Evolutionary conservation across 2,329 filamentous ascomycete genomes (phyloP).

Genomic region (Fusarium liriodendri): DNA sequence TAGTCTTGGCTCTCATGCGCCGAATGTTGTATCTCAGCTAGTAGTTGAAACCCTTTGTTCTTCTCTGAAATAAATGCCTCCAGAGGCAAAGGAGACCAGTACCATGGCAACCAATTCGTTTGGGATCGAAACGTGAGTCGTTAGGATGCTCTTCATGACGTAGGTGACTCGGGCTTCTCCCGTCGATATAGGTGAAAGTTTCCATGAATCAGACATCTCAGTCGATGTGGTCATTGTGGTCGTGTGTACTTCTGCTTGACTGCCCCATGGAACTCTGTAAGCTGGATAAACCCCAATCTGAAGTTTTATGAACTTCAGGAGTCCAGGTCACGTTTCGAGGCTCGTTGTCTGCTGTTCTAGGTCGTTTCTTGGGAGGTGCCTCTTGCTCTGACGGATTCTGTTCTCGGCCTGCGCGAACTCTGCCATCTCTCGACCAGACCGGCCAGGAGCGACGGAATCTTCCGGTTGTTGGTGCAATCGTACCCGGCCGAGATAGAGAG

Average conservation of each 20-base stretch:
- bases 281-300: conserved; percentile 18
- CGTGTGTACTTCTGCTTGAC: conserved; percentile 17
- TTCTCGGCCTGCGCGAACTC: conserved; percentile 1
- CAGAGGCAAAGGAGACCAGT: neutral
- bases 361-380: neutral
- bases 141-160: neutral
- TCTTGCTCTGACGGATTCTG: conserved; percentile 7
- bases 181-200: neutral
- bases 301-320: conserved; percentile 8
- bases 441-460: conserved; percentile 36
- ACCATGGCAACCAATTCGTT: neutral
- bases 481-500: conserved; percentile 1
- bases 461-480: conserved; percentile 34
- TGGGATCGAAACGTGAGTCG: neutral
- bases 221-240: conserved; percentile 18
- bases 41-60: neutral
- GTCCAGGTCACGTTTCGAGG: conserved; percentile 15
- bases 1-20: neutral
- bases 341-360: neutral
- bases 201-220: neutral
- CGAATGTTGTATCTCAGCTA: neutral
- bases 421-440: neutral
- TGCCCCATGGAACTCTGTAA: conserved; percentile 23
- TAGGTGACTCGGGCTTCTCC: neutral
- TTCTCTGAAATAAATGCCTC: neutral